Evolutionary conservation across 768 basidiomycete species (phyloP).

Genomic region (Polyporus arcularius): DNA sequence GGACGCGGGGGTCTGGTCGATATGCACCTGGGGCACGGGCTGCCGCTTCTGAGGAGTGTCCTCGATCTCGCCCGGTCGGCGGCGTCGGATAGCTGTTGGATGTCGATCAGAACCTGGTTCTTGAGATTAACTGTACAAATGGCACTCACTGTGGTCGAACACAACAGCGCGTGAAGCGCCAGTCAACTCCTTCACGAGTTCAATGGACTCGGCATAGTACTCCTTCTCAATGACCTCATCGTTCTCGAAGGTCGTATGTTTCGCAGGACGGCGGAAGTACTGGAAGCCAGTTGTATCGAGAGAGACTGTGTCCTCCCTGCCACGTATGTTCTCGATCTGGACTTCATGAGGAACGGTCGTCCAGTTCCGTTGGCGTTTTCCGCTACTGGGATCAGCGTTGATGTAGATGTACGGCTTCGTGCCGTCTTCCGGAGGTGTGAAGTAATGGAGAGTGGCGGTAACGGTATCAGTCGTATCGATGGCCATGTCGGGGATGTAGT

Average conservation of each 20-base stretch:
- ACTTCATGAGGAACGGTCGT: conserved; percentile 30
- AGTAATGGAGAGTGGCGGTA: conserved; percentile 39
- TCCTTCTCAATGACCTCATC: conserved; percentile 53
- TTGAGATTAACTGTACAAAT: neutral
- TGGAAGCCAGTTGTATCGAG: conserved; percentile 58
- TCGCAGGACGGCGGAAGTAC: conserved; percentile 39
- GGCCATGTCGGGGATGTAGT: neutral
- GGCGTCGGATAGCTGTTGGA: conserved; percentile 43
- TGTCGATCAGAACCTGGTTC: too few species aligned
- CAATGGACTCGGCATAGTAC: conserved; percentile 64
- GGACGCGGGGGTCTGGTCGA: conserved; percentile 46
- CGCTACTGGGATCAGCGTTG: conserved; percentile 37
- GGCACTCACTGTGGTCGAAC: conserved; percentile 64
- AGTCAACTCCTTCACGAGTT: conserved; percentile 58
- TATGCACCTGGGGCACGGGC: conserved; percentile 44
- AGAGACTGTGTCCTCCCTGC: conserved; percentile 42
- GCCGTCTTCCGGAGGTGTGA: conserved; percentile 39
- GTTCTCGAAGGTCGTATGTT: conserved; percentile 48
- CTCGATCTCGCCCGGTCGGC: conserved; percentile 36
- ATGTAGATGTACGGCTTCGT: conserved; percentile 40
- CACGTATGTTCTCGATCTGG: conserved; percentile 53
- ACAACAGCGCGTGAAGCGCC: conserved; percentile 62
- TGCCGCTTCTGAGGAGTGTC: conserved; percentile 44
- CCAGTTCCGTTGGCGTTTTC: conserved; percentile 35
- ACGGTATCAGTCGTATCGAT: conserved; percentile 8